Evolutionary conservation across 2,329 filamentous ascomycete species (phyloP).

Genomic region (Penicillium sp.): DNA sequence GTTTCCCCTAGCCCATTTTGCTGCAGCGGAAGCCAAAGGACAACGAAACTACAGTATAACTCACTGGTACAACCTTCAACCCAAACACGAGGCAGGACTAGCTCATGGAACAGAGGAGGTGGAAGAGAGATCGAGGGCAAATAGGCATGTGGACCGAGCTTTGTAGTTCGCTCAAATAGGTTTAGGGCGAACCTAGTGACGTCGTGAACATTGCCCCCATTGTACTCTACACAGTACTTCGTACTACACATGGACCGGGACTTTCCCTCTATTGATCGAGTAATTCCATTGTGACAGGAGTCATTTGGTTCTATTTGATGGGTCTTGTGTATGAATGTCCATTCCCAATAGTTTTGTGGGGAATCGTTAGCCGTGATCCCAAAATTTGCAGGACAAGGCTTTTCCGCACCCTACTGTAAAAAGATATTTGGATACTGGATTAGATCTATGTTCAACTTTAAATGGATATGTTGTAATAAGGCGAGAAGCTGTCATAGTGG

Average conservation of each 20-base stretch:
- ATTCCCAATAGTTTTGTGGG: background rate
- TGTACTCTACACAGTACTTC: background rate
- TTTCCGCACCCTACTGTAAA: background rate
- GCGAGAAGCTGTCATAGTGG: background rate
- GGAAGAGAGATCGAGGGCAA: conserved; percentile 11
- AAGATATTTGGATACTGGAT: background rate
- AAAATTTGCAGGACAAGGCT: background rate
- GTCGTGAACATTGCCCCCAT: conserved; percentile 22
- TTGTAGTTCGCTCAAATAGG: conserved; percentile 17
- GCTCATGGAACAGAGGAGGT: conserved; percentile 7
- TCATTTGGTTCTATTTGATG: background rate
- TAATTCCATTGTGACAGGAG: no score
- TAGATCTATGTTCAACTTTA: background rate
- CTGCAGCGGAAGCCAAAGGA: conserved; percentile 1
- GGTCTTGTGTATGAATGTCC: background rate
- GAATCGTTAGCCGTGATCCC: background rate
- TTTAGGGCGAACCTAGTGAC: conserved; percentile 30
- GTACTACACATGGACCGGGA: background rate
- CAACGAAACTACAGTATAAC: background rate
- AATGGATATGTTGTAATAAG: background rate
- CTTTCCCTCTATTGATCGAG: background rate
- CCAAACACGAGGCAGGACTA: background rate
- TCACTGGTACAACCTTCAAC: background rate
- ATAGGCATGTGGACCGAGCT: conserved; percentile 29
- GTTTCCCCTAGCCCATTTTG: conserved; percentile 4